These are phyloP conservation scores for Quercus tomentella DNA, from an alignment of 331 rosid species.

Conservation along the genomic window DNA sequence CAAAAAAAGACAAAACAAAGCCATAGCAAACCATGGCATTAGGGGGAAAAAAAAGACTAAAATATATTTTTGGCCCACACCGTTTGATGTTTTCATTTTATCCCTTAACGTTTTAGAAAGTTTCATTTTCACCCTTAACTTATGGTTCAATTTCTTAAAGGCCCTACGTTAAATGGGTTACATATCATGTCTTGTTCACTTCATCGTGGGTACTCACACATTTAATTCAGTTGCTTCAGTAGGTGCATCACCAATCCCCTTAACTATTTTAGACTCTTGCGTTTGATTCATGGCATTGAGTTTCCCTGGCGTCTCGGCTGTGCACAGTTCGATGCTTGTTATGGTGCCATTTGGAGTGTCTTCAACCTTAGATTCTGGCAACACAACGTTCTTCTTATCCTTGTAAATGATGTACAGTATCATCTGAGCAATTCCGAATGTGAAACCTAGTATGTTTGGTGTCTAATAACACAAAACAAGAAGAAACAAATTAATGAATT, in stretches of 20 bases:
- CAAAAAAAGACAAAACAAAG: too few species aligned
- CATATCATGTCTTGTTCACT: too few species aligned
- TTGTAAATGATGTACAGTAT: conserved; percentile 30
- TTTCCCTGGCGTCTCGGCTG: neutral
- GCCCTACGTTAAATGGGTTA: too few species aligned
- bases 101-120: too few species aligned
- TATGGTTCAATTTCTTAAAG: too few species aligned
- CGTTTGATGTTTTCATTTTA: too few species aligned
- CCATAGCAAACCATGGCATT: too few species aligned
- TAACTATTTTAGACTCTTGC: neutral
- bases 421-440: conserved; percentile 40
- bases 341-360: neutral
- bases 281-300: neutral
- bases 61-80: too few species aligned
- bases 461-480: conserved; percentile 15
- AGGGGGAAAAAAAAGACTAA: too few species aligned
- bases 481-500: neutral
- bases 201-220: neutral
- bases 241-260: neutral
- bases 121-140: too few species aligned
- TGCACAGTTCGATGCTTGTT: neutral
- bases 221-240: neutral
- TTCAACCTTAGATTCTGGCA: conserved; percentile 14
- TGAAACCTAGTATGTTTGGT: conserved; percentile 39
- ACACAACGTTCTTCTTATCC: neutral